Conservation (phyloP, 257 asterid species). For the Oldenlandia corymbosa region DNA sequence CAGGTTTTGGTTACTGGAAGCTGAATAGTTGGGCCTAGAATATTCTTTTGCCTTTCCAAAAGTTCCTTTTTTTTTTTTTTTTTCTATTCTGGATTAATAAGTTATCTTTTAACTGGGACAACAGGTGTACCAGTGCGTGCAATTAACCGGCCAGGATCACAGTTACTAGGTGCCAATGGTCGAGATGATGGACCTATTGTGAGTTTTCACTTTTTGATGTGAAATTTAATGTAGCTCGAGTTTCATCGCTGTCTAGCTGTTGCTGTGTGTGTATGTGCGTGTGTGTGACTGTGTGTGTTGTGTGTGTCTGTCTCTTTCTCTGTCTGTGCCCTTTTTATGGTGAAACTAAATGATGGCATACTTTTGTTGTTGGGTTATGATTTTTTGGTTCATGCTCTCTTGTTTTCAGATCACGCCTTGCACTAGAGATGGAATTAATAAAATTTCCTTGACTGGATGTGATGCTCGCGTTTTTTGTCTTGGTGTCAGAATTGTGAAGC, state of each 20-base stretch:
- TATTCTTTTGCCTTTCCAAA: too few relatives aligned
- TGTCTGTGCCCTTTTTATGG: background rate
- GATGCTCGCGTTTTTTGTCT: conserved; percentile 89
- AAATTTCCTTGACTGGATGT: conserved; percentile 71
- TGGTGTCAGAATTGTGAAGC: conserved; percentile 90
- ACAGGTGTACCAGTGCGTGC: conserved; percentile 87
- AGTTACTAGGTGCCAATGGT: conserved; percentile 85
- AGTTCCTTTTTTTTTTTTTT: too few relatives aligned
- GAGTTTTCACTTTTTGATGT: conserved; percentile 34
- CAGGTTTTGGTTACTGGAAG: too few relatives aligned
- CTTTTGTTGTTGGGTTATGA: conserved; percentile 6
- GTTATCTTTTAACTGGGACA: conserved; percentile 17
- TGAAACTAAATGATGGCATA: background rate
- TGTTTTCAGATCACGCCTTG: conserved; percentile 74
- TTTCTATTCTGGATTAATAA: conserved; percentile 8
- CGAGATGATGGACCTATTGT: conserved; percentile 97
- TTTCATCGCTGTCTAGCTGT: too few relatives aligned
- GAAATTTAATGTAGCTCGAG: background rate
- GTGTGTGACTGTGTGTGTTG: background rate
- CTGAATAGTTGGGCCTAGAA: background rate
- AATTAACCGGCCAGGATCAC: conserved; percentile 86
- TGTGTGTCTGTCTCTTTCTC: too few relatives aligned
- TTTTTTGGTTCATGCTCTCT: conserved; percentile 27
- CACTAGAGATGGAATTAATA: conserved; percentile 91
- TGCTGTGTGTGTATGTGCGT: background rate